Evolutionary conservation across 345 rosid species (phyloP).

Genomic region (Aegle marmelos): DNA sequence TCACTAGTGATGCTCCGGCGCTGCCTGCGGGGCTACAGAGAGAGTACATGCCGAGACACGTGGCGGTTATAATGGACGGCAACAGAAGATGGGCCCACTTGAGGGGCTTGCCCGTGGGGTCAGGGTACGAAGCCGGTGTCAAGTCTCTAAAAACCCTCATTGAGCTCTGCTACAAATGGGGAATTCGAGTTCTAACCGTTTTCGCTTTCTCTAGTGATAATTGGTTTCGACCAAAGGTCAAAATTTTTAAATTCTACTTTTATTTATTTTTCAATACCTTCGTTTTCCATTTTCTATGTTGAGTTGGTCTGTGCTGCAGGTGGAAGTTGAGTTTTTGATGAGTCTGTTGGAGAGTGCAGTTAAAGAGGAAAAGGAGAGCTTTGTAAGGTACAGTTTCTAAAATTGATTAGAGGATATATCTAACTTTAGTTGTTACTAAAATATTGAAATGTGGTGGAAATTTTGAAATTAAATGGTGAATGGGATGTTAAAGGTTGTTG

Average conservation of each 20-base stretch:
- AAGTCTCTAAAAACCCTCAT: slow-evolving; percentile 14
- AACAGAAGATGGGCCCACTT: slow-evolving; percentile 25
- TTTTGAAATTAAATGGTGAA: background rate
- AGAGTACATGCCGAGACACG: slow-evolving; percentile 28
- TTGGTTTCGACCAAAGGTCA: slow-evolving; percentile 30
- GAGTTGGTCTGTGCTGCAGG: slow-evolving; percentile 16
- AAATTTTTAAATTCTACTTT: background rate
- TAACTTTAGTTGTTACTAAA: background rate
- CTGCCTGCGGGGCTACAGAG: slow-evolving; percentile 13
- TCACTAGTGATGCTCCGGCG: background rate
- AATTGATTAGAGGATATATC: background rate
- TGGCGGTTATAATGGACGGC: slow-evolving; percentile 30
- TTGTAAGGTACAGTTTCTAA: slow-evolving; percentile 13
- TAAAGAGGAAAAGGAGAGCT: slow-evolving; percentile 16
- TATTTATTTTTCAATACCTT: background rate
- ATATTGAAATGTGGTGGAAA: background rate
- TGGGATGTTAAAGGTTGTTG: background rate
- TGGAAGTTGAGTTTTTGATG: slow-evolving; percentile 29
- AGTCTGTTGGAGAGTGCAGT: slow-evolving; percentile 16
- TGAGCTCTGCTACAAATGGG: slow-evolving; percentile 26
- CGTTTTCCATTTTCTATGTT: background rate
- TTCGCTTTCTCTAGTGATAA: slow-evolving; percentile 35
- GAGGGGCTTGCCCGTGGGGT: slow-evolving; percentile 13
- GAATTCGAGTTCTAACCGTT: slow-evolving; percentile 20
- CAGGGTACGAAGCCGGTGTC: slow-evolving; percentile 30